Evolutionary conservation across 768 basidiomycete genomes (phyloP), one percentile per base, ranked within the genome.

Genomic region (Clathrus columnatus): DNA sequence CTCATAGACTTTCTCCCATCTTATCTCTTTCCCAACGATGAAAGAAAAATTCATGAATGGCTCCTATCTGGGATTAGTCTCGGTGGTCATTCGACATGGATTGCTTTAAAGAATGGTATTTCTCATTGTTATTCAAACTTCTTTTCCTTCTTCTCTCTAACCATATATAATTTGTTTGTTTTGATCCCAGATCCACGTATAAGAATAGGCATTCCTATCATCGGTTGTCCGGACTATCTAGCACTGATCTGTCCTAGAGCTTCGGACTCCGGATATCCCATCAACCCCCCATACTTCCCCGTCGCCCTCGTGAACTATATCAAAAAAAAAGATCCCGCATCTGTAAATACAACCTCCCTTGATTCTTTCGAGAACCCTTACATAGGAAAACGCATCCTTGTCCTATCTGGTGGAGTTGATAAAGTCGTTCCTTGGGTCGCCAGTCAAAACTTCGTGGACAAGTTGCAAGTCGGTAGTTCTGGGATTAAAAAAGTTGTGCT

Each of bases 1-100:
- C 67, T 94, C 56, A 85, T 92, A 51, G 89, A 93, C 64, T 84
- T 87, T 61, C 73, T 94, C 3, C 81, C 85, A 0, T 68, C 81
- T 0, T 85, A 84, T 63, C 66, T 94, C 7, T 94, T 84, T 64
- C 89, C 91, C 0, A 60, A 69, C 11, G 81, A 71, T 10, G 83
- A 90, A 60, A 74, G 79, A 24, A 65, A 62, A 14, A 76, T 94
- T 32, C 74, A 70, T 5, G 75, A 80, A 54, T 96, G 85, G 84
- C 81, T 81, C 10, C 73, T 86, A 2, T 76, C 80, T 0, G 92
- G 92, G 0, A 75, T 85, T 61, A 88, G 85, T 58, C 78, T 96
- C 0, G 92, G 91, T 0, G 91, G 91, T 0, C 91, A 96, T 65
- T 76, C 88, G 0, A 75, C 87, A 0, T 94, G 91, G 91, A 75